Base-by-base conservation (phyloP, 2,329 filamentous ascomycete genomes). In the Cytospora schulzeri region DNA sequence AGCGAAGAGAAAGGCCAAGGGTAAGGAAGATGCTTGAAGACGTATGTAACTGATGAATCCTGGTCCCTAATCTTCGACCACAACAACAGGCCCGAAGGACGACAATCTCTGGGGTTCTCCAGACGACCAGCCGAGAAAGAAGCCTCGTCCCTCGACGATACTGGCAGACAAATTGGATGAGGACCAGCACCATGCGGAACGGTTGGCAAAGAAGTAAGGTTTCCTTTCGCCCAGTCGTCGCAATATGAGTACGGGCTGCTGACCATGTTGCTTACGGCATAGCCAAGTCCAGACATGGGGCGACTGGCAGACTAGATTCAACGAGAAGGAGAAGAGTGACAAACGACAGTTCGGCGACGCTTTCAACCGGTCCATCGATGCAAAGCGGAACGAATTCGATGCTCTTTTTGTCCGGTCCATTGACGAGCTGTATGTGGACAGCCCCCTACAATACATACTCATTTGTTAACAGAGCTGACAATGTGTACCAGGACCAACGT, bases 371-470 rank as follows among this genome's bases (percentile, higher is more conserved):
- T 52, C 50, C 50, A 53, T 67, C 4, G 29, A 65, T 35, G 45
- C 48, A 19, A 58, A 62, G 29, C 62, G 67, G 26, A 60, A 70
- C 7, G 66, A 69, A 14, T 50, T 73, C 2, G 68, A 67, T 12
- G 57, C 61, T 15, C 69, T 69, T 12, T 67, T 74, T 17, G 59
- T 67, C 45, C 62, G 69, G 38, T 69, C 70, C 50, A 73, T 71
- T 53, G 55, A 70, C 11, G 67, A 71, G 9, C 66, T 76, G 76
- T 77, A 57, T 70, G 73, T 62, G 15, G 31, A 35, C 17, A 35
- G 51, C 14, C 11, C 26, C 54, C 31, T n/a, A 2, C 31, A 2
- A 14, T 28, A 15, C n/a, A n/a, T n/a, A 26, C n/a, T 38, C 22
- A 31, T 31, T 31, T 28, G 55, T 12, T 17, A 24, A 2, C n/a